These are phyloP conservation scores for Perkinsus marinus DNA, from an alignment of 169 alveolate genomes.

Conservation along the genomic window DNA sequence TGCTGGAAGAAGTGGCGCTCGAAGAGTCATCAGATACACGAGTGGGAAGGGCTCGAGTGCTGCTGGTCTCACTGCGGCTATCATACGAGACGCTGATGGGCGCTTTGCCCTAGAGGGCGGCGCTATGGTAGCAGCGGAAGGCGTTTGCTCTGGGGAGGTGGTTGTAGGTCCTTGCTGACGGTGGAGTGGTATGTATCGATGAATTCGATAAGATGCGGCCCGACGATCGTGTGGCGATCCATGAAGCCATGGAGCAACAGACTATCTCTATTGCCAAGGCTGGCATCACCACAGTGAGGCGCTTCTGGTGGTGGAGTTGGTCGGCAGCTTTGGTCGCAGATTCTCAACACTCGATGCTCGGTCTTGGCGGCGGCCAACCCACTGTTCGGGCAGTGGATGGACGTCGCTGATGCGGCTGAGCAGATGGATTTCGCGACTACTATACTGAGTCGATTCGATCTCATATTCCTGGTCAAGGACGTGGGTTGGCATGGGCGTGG, in stretches of 20 bases:
- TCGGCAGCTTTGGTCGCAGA: too few species aligned
- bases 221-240: constrained; percentile 98
- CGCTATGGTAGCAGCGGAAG: constrained; percentile 99
- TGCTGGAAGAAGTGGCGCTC: background rate
- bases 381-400: constrained; percentile 91
- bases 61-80: constrained; percentile 99
- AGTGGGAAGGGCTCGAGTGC: constrained; percentile 98
- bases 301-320: too few species aligned
- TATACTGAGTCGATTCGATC: constrained; percentile 90
- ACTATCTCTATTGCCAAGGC: constrained; percentile 98
- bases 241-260: constrained; percentile 99
- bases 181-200: constrained; percentile 95
- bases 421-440: constrained; percentile 96
- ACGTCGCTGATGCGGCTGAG: constrained; percentile 84
- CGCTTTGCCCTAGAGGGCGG: constrained; percentile 98
- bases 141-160: constrained; percentile 31
- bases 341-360: constrained; percentile 80
- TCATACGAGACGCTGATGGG: constrained; percentile 76
- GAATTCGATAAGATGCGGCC: constrained; percentile 99
- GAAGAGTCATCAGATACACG: background rate
- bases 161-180: background rate
- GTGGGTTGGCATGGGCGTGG: constrained; percentile 35
- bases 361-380: constrained; percentile 99
- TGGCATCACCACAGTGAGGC: constrained; percentile 94
- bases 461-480: constrained; percentile 91